Base-by-base conservation (phyloP, 176 grass and related monocot species). In the Ananas comosus region DNA sequence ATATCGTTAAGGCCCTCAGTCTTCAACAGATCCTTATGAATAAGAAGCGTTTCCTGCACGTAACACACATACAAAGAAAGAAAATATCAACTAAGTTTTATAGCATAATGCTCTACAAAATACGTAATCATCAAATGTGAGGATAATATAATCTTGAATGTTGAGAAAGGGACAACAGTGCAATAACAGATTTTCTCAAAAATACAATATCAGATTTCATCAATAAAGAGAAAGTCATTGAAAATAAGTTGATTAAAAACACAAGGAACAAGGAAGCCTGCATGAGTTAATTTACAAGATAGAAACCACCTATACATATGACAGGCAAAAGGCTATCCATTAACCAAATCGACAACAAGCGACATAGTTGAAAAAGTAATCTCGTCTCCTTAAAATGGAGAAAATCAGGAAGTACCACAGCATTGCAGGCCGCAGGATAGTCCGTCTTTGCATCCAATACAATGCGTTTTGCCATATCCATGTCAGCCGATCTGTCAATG, bases 351-450 rank as follows among this genome's bases (percentile, higher is more conserved):
- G 3, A 56, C 49, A 27, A 63, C 18, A 49, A 12, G 71, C 69
- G 9, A 9, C 2, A 61, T 10, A 10, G 33, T 67, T 33, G 2
- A 67, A 48, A 19, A 8, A 67, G 19, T 2, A 59, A 17, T 18
- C 10, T 61, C 13, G 6, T 59, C 6, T 61, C 16, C 17, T 2
- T 21, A 61, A 19, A 21, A 24, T 65, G 48, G 67, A 16, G 54
- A 80, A 80, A 77, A 29, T 54, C 33, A 17, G 67, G 11, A 75
- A 58, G 51, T 79, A 97, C 94, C 94, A 93, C 93, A 67, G 94
- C 89, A 80, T 99, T 99, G 80, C 94, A 99, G 23, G 94, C 84
- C 75, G 94, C 89, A 68, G 94, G 94, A 76, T 99, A 99, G 73
- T 99, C 94, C 75, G 90, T 65, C 67, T 99, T 99, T 48, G 94